Evolutionary conservation across 2,329 filamentous ascomycete species (phyloP), one percentile per base, ranked within the genome.

Genomic region (Cryphonectria parasitica): DNA sequence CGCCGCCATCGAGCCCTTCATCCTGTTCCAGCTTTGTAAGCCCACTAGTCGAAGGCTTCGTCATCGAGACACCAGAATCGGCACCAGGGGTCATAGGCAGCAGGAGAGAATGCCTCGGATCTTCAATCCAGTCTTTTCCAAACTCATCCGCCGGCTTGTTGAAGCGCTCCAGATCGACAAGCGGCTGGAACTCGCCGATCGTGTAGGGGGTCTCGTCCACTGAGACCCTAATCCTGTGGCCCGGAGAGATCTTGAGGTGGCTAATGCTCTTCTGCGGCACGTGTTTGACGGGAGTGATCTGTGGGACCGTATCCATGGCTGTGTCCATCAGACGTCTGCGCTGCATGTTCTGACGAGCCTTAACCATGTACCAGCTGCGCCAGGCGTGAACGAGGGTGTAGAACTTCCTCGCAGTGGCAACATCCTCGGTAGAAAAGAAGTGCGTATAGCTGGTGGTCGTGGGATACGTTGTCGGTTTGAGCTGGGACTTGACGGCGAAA

Each of bases 281-380:
- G 60, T 76, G 74, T n/a, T 74, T 76, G 64, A 76, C 69, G 3
- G 74, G 69, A 10, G 75, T 70, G 36, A 78, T 77, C 67, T 79
- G 78, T 15, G 78, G 77, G 7, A 76, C 70, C 28, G 75, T 75
- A n/a, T 77, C 75, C 11, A 17, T 36, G 36, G 52, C 39, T 45
- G 61, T 76, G n/a, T 73, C 76, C 73, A 73, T 76, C 45, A 70
- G 75, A 71, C 77, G 79, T 72, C 69, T 75, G 66, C 74, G 76
- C 70, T 67, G 74, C 39, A 71, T 77, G 73, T 75, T 79, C 64
- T 75, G 77, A 64, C 67, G 69, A 22, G 66, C 49, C 34, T 93
- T 90, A 60, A 93, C 91, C 10, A 98, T 82, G 77, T 97, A 97
- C 94, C 94, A 97, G 79, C 93, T 97, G 71, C 95, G 89, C 95